Conservation (phyloP, 148 eudicot genomes). For the Beta vulgaris region DNA sequence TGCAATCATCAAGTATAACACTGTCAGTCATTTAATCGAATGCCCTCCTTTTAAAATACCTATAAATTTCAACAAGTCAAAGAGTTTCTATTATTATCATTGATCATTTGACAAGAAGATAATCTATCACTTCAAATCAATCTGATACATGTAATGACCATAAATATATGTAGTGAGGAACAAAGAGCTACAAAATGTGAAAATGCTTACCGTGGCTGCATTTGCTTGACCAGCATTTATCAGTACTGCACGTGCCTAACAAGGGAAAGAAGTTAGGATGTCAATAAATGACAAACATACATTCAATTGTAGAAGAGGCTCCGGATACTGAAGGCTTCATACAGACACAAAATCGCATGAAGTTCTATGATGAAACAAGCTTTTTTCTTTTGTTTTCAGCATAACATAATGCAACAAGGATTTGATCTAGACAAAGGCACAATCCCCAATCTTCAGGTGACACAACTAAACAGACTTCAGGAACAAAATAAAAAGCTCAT, state of each 20-base stretch:
- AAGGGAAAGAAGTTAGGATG: not conserved
- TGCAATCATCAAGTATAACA: conserved; percentile 27
- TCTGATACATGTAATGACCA: not conserved
- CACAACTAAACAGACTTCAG: not conserved
- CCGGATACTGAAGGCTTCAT: not conserved
- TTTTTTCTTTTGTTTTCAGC: not conserved
- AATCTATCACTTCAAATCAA: not conserved
- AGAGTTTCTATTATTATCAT: conserved; percentile 1
- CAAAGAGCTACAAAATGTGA: conserved; percentile 1
- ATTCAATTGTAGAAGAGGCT: not conserved
- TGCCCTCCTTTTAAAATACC: not conserved
- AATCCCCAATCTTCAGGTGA: not conserved
- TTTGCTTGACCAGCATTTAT: conserved; percentile 99
- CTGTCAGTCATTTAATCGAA: not conserved
- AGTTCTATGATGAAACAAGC: not conserved
- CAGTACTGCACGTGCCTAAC: conserved; percentile 91
- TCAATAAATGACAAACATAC: not conserved
- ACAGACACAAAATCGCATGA: not conserved
- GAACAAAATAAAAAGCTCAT: not conserved
- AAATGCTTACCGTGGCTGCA: conserved; percentile 80
- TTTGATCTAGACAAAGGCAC: not conserved
- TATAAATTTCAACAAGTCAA: not conserved
- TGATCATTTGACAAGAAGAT: not conserved
- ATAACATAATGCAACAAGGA: not conserved
- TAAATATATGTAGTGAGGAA: not conserved